These are phyloP conservation scores for Colletotrichum destructivum DNA, from an alignment of 2,329 filamentous ascomycete genomes.

Conservation along the genomic window DNA sequence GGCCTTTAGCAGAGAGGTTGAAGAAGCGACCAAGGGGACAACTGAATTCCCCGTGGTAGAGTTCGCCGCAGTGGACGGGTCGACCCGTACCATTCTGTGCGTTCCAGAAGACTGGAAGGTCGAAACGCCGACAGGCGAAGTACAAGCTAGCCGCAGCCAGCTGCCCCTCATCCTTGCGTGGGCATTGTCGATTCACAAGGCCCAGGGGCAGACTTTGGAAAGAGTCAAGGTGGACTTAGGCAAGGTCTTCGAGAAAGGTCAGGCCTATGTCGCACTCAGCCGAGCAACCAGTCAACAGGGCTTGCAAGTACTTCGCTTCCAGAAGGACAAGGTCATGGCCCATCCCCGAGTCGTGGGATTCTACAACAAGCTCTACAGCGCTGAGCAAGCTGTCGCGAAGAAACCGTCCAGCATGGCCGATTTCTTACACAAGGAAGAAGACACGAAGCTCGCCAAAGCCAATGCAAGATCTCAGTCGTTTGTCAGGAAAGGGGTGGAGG, in stretches of 20 bases:
- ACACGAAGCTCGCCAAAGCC: slow-evolving; percentile 46
- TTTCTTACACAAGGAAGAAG: slow-evolving; percentile 52
- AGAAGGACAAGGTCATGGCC: slow-evolving; percentile 93
- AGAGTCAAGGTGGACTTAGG: slow-evolving; percentile 95
- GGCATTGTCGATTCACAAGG: slow-evolving; percentile 98
- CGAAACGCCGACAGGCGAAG: slow-evolving; percentile 93
- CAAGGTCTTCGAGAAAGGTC: slow-evolving; percentile 95
- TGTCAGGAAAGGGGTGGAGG: slow-evolving; percentile 43
- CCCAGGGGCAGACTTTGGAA: slow-evolving; percentile 94
- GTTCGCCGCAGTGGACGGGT: slow-evolving; percentile 86
- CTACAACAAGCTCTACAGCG: slow-evolving; percentile 85
- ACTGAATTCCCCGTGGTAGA: slow-evolving; percentile 85
- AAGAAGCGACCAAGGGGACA: slow-evolving; percentile 54
- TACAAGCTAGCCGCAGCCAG: slow-evolving; percentile 88
- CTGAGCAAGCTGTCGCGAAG: slow-evolving; percentile 67
- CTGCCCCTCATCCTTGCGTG: slow-evolving; percentile 94
- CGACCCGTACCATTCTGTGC: slow-evolving; percentile 82
- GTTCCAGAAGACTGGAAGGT: slow-evolving; percentile 95
- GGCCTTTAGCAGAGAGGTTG: slow-evolving; percentile 59
- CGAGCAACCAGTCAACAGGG: slow-evolving; percentile 91
- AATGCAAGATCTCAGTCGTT: slow-evolving; percentile 30
- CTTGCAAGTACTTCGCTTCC: slow-evolving; percentile 89
- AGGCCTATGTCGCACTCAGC: slow-evolving; percentile 96
- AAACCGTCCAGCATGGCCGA: slow-evolving; percentile 55
- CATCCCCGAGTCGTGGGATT: slow-evolving; percentile 89